Evolutionary conservation across 345 rosid species (phyloP), one percentile per base, ranked within the genome.

Genomic region (Eucalyptus pauciflora): DNA sequence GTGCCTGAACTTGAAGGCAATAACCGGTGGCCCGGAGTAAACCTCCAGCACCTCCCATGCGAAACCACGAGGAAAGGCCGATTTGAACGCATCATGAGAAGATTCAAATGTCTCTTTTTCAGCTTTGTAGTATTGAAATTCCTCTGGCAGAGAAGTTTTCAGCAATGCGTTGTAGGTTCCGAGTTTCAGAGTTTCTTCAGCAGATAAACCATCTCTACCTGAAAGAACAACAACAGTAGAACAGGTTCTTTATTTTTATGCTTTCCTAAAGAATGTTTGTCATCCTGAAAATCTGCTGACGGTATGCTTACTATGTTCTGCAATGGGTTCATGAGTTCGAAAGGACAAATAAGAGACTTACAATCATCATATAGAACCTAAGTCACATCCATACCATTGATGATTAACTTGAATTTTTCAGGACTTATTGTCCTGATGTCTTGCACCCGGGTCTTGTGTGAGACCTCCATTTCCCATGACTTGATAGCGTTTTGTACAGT

Each of bases 401-500:
- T 98, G 58, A 95, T 87, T 46, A 96, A 95, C 92, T 93, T 94
- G 90, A 97, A 97, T 86, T 94, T 95, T 2, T 94, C 94, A 17
- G 96, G 96, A 54, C 94, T 95, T 4, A 96, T 95, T 87, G 96
- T 94, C 93, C 93, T 96, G 92, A 97, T 91, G 89, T 96, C 99
- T 46, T 93, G 92, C 25, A 96, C 90, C 41, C 92, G 95, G 52
- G 92, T 92, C 91, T 97, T 97, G 91, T 96, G 96, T 13, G 97
- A 93, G 49, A 96, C 54, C 90, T 97, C 99, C 99, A 95, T 96
- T 91, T 96, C 99, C 99, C 98, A 97, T 87, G 99, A 90, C 93
- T 97, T 97, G 51, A 97, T 88, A 8, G 98, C 99, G 46, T 96
- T 97, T 90, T 97, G 97, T 50, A 97, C 97, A 6, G 89, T 93